Evolutionary conservation across 208 protist genomes (phyloP).

Genomic region (Herpetomonas tarakana): DNA sequence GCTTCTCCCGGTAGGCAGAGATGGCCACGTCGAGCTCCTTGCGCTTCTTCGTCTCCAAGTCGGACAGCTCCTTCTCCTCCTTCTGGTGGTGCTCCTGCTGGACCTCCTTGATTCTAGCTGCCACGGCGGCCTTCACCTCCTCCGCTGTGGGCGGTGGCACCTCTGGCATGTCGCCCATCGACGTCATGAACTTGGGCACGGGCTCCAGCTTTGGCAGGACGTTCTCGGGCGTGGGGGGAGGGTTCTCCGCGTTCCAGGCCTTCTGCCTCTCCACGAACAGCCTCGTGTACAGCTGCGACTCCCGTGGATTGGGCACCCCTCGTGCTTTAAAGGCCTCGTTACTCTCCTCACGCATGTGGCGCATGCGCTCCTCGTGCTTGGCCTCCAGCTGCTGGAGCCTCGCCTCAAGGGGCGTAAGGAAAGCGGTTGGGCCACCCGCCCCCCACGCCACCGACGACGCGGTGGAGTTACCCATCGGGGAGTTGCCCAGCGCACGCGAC

Average conservation of each 20-base stretch:
- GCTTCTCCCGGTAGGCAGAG: constrained; percentile 19
- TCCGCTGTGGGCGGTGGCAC: constrained; percentile 25
- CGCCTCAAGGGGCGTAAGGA: constrained; percentile 20
- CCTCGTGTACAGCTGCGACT: constrained; percentile 24
- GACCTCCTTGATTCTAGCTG: constrained; percentile 15
- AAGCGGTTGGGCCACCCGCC: neutral
- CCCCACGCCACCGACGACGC: neutral
- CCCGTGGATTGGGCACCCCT: constrained; percentile 28
- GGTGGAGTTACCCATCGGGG: neutral
- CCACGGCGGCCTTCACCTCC: constrained; percentile 33
- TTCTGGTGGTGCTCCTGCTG: constrained; percentile 12
- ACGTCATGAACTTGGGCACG: constrained; percentile 23
- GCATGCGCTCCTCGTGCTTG: constrained; percentile 42
- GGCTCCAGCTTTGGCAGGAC: constrained; percentile 23
- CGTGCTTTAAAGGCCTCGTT: constrained; percentile 17
- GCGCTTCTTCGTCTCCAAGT: constrained; percentile 14
- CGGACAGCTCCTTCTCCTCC: constrained; percentile 17
- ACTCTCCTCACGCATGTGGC: constrained; percentile 33
- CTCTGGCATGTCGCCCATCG: constrained; percentile 23
- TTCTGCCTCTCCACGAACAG: constrained; percentile 31
- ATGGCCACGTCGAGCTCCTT: constrained; percentile 25
- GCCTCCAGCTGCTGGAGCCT: constrained; percentile 44
- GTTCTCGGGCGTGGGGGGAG: constrained; percentile 19
- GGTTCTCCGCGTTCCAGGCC: constrained; percentile 43
- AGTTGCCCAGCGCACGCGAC: neutral